Conservation (phyloP, 106 monocot species). For the Hemerocallis citrina region DNA sequence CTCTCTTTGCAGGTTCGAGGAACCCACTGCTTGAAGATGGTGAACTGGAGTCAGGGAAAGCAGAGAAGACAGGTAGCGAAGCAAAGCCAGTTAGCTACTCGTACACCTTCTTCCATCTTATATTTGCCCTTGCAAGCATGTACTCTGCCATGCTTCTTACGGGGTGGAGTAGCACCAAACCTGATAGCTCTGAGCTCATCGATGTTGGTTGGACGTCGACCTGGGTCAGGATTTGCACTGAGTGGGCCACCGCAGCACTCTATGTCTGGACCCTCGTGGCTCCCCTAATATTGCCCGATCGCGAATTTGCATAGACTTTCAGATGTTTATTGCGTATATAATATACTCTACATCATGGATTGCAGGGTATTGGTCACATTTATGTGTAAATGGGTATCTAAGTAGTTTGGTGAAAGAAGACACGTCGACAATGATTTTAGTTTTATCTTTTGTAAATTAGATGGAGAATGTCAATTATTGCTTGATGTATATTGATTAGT, state of each 20-base stretch:
- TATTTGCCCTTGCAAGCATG: constrained; percentile 95
- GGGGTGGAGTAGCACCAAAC: constrained; percentile 62
- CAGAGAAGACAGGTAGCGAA: constrained; percentile 37
- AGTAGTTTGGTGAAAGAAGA: too few relatives aligned
- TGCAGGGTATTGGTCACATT: too few relatives aligned
- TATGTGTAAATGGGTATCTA: too few relatives aligned
- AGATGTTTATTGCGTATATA: too few relatives aligned
- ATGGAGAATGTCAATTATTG: too few relatives aligned
- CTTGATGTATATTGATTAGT: too few relatives aligned
- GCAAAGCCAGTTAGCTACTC: constrained; percentile 78
- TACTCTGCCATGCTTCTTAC: constrained; percentile 98
- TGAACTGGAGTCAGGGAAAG: constrained; percentile 56
- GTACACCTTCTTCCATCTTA: constrained; percentile 88
- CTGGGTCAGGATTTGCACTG: constrained; percentile 85
- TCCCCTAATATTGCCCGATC: constrained; percentile 61
- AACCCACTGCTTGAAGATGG: constrained; percentile 40
- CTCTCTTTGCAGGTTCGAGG: constrained; percentile 30
- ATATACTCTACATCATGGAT: too few relatives aligned
- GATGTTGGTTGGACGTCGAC: constrained; percentile 92
- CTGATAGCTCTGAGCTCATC: constrained; percentile 56
- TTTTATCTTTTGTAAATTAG: too few relatives aligned
- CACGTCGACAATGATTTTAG: too few relatives aligned
- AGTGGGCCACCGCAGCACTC: constrained; percentile 80
- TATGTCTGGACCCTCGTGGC: constrained; percentile 88
- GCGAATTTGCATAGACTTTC: constrained; percentile 43